These are phyloP conservation scores for Phytophthora pseudosyringae DNA, from an alignment of 352 stramenopile species.

Conservation along the genomic window DNA sequence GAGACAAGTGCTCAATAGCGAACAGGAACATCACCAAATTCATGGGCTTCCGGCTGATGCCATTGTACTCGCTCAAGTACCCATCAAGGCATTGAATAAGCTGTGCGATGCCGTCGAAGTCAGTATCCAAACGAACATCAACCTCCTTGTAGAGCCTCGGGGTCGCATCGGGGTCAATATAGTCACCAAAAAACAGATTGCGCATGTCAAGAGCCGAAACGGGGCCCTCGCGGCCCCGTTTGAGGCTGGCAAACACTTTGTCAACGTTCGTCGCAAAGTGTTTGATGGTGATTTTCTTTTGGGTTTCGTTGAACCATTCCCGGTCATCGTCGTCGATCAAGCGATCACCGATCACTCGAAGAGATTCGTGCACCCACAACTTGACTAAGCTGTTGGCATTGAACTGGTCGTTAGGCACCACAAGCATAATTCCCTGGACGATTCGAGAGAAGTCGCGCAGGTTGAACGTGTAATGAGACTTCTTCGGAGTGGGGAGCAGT, in stretches of 20 bases:
- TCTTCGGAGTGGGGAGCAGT: constrained; percentile 93
- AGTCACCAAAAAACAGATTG: constrained; percentile 95
- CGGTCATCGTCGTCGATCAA: constrained; percentile 93
- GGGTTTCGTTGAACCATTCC: constrained; percentile 91
- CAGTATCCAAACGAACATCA: constrained; percentile 65
- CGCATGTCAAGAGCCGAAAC: constrained; percentile 86
- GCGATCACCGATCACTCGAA: constrained; percentile 95
- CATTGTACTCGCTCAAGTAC: constrained; percentile 94
- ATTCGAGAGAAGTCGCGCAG: constrained; percentile 94
- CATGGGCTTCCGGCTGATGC: constrained; percentile 94
- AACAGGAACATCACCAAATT: constrained; percentile 97
- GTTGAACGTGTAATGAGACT: constrained; percentile 98
- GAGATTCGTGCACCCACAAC: constrained; percentile 94
- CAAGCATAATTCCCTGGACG: constrained; percentile 94
- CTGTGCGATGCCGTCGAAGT: constrained; percentile 80
- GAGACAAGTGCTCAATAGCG: constrained; percentile 94
- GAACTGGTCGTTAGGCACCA: constrained; percentile 85
- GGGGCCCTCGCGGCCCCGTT: constrained; percentile 70
- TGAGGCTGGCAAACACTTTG: constrained; percentile 85
- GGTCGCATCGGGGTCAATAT: constrained; percentile 81
- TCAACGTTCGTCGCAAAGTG: constrained; percentile 91
- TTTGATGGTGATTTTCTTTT: constrained; percentile 89
- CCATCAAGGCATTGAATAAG: constrained; percentile 89
- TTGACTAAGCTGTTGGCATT: constrained; percentile 85
- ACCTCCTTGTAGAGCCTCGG: constrained; percentile 85